A percentile compares a stretch with the other conserved stretches of the same genome.
These are phyloP conservation scores for Excoecaria agallocha DNA, from an alignment of 345 rosid species.

Conservation along the genomic window DNA sequence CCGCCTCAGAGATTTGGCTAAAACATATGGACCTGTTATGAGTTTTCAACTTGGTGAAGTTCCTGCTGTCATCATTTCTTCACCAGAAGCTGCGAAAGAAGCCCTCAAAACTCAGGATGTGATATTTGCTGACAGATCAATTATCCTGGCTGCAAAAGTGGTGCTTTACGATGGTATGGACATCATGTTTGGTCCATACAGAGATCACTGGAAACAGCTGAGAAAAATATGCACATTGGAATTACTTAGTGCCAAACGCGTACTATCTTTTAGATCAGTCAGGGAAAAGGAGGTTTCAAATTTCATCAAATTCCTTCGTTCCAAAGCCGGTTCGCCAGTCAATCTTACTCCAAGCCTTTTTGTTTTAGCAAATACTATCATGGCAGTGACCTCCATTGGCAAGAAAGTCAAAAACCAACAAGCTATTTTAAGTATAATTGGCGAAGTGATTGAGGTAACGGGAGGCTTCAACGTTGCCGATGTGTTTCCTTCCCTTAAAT, in stretches of 20 bases:
- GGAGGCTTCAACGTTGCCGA: slow-evolving; percentile 2
- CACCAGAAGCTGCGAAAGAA: slow-evolving; percentile 26
- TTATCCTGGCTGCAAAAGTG: not conserved
- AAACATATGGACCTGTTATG: slow-evolving; percentile 18
- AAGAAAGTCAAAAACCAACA: slow-evolving; percentile 17
- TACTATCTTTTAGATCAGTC: slow-evolving; percentile 19
- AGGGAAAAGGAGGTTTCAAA: slow-evolving; percentile 29
- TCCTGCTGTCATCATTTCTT: slow-evolving; percentile 22
- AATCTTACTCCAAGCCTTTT: slow-evolving; percentile 13
- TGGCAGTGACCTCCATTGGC: slow-evolving; percentile 28
- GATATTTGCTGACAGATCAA: slow-evolving; percentile 25
- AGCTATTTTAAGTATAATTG: not conserved
- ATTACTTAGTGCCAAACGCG: slow-evolving; percentile 16
- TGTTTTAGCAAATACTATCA: slow-evolving; percentile 16
- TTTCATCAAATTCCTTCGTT: slow-evolving; percentile 7
- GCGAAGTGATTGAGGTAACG: not conserved
- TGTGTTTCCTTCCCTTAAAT: not conserved
- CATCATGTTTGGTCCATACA: slow-evolving; percentile 19
- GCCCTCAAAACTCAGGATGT: slow-evolving; percentile 30
- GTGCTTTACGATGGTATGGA: slow-evolving; percentile 8
- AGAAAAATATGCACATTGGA: slow-evolving; percentile 20
- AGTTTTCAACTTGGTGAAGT: slow-evolving; percentile 14
- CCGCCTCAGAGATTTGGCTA: slow-evolving; percentile 14
- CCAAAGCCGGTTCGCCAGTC: slow-evolving; percentile 16
- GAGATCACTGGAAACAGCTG: slow-evolving; percentile 34